Evolutionary conservation across 495 filamentous ascomycete species (phyloP).

Genomic region (Apodospora peruviana): DNA sequence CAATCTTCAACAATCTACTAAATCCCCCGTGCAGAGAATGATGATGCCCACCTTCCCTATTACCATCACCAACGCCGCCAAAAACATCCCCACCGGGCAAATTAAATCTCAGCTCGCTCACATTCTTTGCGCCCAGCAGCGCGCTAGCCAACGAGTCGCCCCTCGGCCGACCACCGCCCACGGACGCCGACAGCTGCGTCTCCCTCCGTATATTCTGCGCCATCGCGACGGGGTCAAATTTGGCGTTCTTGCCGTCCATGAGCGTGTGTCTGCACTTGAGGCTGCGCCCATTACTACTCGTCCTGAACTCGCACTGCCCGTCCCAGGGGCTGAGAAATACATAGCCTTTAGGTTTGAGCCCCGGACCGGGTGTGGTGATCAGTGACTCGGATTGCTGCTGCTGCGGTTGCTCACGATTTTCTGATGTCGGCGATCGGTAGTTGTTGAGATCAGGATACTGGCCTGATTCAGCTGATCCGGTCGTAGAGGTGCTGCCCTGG

Average conservation of each 20-base stretch:
- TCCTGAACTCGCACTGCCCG: slow-evolving; percentile 75
- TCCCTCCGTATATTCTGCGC: slow-evolving; percentile 31
- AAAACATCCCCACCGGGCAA: slow-evolving; percentile 40
- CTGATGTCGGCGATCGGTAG: not conserved
- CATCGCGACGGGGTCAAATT: slow-evolving; percentile 34
- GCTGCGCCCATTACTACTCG: slow-evolving; percentile 64
- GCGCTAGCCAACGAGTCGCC: slow-evolving; percentile 20
- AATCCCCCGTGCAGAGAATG: slow-evolving; percentile 34
- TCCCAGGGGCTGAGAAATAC: slow-evolving; percentile 81
- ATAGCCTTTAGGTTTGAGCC: slow-evolving; percentile 46
- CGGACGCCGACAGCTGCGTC: slow-evolving; percentile 9
- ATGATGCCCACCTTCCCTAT: slow-evolving; percentile 1
- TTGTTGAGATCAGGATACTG: slow-evolving; percentile 16
- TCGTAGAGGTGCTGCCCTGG: slow-evolving; percentile 28
- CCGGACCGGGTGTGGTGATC: slow-evolving; percentile 39
- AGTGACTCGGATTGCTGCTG: slow-evolving; percentile 14
- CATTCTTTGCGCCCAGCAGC: slow-evolving; percentile 38
- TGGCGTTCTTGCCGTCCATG: slow-evolving; percentile 27
- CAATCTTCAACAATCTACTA: slow-evolving; percentile 23
- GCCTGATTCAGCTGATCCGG: slow-evolving; percentile 30
- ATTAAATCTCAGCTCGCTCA: slow-evolving; percentile 88
- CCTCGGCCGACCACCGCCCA: slow-evolving; percentile 15
- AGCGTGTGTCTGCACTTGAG: slow-evolving; percentile 74
- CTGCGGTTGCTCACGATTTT: not conserved
- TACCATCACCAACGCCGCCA: not conserved